Percentiles rank a stretch among this genome's conserved stretches.
These are phyloP conservation scores for Aspergillus ostianus DNA, from an alignment of 495 filamentous ascomycete species.

Conservation along the genomic window DNA sequence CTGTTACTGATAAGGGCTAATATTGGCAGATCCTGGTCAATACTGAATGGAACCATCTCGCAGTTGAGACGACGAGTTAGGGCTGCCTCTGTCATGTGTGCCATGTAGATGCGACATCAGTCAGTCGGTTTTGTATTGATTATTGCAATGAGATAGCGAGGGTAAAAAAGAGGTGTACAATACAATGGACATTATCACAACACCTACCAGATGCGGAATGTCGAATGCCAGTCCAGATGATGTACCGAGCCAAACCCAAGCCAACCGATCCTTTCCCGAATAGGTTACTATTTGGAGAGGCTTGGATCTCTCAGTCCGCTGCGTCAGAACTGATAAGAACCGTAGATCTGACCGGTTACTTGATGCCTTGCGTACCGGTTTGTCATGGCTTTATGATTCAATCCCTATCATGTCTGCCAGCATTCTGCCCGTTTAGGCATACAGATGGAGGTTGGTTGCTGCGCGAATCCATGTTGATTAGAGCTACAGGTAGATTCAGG, in stretches of 20 bases:
- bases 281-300: conserved; percentile 6
- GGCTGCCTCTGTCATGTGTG: neutral
- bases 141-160: neutral
- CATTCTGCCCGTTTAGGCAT: neutral
- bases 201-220: too few species aligned
- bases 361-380: neutral
- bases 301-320: too few species aligned
- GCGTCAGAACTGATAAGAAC: conserved; percentile 7
- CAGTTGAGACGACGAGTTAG: neutral
- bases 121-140: neutral
- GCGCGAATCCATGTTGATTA: neutral
- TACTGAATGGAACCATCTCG: neutral
- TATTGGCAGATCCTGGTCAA: neutral
- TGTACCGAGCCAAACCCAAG: too few species aligned
- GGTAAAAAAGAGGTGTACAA: too few species aligned
- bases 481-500: neutral
- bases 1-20: neutral
- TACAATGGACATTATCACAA: too few species aligned
- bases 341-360: neutral
- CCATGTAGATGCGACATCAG: neutral
- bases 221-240: too few species aligned
- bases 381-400: neutral
- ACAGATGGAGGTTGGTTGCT: neutral
- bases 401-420: neutral
- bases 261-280: conserved; percentile 6